Base-by-base conservation (phyloP, 2,329 filamentous ascomycete species). In the Sporothrix inflata region DNA sequence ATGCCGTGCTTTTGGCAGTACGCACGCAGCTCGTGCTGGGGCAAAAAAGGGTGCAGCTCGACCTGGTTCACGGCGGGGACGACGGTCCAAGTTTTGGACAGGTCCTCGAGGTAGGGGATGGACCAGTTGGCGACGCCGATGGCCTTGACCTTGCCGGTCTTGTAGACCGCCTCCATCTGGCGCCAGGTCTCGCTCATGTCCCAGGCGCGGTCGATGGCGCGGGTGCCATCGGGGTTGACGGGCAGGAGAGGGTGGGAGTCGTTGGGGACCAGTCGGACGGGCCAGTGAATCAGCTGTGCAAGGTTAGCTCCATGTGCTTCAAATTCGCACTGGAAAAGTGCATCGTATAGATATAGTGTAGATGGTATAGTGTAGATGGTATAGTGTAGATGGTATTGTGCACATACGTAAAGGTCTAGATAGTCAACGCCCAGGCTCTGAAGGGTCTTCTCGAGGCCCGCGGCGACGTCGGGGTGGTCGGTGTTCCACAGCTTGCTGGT, bases 401-500 rank as follows among this genome's bases (percentile, higher is more conserved):
- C n/a, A n/a, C n/a, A n/a, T n/a, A n/a, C n/a, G 75, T 84, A 85
- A 12, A 85, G 79, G 74, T 85, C 84, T 60, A 86, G 78, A 74
- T 86, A 86, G 74, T 84, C 83, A 1, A 80, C 78, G 11, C 81
- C 81, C 38, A 86, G 78, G 34, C 79, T 79, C 70, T 83, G 80
- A 67, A 87, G 78, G 0, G 83, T 82, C 72, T 79, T 81, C 49
- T 82, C 77, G 42, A 85, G 78, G 12, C 83, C 84, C 60, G 83
- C 81, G 55, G 82, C 81, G 40, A 85, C 85, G 55, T 83, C 81
- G 73, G 84, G 81, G 77, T 89, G 87, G 81, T 86, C 86, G 55
- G 86, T 85, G 81, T 89, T 89, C 83, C 89, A 88, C 55, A 90
- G 83, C 81, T 91, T 91, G 70, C 87, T 89, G 27, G 89, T 90